Evolutionary conservation across 352 stramenopile species (phyloP), one percentile per base, ranked within the genome.

Genomic region (Pythium aristosporum): DNA sequence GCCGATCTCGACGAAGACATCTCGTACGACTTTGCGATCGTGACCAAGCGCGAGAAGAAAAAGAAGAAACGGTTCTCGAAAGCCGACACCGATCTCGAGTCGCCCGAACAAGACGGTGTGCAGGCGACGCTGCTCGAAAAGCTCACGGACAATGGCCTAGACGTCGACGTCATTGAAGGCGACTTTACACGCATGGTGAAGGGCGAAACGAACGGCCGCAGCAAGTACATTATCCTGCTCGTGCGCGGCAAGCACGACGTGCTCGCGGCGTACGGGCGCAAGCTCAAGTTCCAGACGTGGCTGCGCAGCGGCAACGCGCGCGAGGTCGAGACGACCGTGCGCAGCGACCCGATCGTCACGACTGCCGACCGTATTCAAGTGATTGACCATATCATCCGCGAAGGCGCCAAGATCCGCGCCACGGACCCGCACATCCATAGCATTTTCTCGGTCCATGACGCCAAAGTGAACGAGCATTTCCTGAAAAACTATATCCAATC

Each of bases 381-480:
- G 57, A 87, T 94, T 36, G 82, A 94, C 63, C 82, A 92, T 60
- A 88, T 92, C 63, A 88, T 94, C 48, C 71, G 85, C 57, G 85
- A 89, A 64, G 82, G 67, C 13, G 81, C 80, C 37, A 82, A 82
- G 61, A 86, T 92, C 53, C 87, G 74, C 18, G 62, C 72, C 47
- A 75, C 69, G 1, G 72, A 82, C 52, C 73, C 75, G 1, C 73
- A 85, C 32, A 78, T 92, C 43, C 79, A 76, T 49, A 85, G 77
- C 48, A 85, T 94, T 23, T 94, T 94, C 61, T 82, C 85, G 0
- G 83, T 94, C 46, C 85, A 94, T 60, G 83, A 94, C 41, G 72
- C 80, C 5, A 62, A 70, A 15, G 82, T 82, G 34, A 94, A 91
- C 59, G 66, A 84, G 56, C 85, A 89, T 51, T 69, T 94, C 39